Conservation (phyloP, 192 early-diverging fungal species). For the Dissophora globulifera region DNA sequence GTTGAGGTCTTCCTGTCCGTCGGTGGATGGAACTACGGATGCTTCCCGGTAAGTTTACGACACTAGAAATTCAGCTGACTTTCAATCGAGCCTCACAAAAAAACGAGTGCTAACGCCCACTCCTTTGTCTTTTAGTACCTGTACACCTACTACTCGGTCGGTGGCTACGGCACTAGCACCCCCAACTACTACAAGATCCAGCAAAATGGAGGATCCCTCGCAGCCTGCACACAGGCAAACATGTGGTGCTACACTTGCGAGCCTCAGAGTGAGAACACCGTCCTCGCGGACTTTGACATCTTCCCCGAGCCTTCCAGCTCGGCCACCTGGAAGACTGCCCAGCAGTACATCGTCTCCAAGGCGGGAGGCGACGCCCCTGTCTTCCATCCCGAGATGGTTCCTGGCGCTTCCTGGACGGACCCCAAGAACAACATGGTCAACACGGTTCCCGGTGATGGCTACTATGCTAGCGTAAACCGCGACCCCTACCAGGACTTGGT, state of each 20-base stretch:
- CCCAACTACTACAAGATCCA: conserved; percentile 53
- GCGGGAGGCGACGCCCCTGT: conserved; percentile 33
- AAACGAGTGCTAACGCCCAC: no score
- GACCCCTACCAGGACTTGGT: conserved; percentile 53
- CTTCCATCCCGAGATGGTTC: conserved; percentile 44
- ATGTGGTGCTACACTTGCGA: conserved; percentile 57
- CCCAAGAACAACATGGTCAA: conserved; percentile 17
- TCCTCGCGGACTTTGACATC: conserved; percentile 43
- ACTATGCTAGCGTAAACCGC: conserved; percentile 30
- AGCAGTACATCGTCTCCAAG: conserved; percentile 12
- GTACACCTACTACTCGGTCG: conserved; percentile 50
- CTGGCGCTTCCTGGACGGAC: conserved; percentile 48
- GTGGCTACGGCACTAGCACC: conserved; percentile 48
- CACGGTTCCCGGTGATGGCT: conserved; percentile 33
- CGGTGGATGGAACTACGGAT: conserved; percentile 54
- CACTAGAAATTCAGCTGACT: no score
- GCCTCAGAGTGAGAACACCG: conserved; percentile 41
- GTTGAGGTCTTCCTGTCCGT: conserved; percentile 50
- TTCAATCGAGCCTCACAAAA: no score
- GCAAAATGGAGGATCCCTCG: conserved; percentile 28
- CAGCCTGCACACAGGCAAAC: conserved; percentile 38
- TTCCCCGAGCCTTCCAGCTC: conserved; percentile 50
- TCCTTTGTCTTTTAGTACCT: conserved; percentile 18
- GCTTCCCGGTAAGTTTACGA: conserved; percentile 41
- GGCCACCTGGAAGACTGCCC: conserved; percentile 25